These are phyloP conservation scores for Pleurozium schreberi DNA, from an alignment of 225 moss, liverwort and hornwort genomes.

Conservation along the genomic window DNA sequence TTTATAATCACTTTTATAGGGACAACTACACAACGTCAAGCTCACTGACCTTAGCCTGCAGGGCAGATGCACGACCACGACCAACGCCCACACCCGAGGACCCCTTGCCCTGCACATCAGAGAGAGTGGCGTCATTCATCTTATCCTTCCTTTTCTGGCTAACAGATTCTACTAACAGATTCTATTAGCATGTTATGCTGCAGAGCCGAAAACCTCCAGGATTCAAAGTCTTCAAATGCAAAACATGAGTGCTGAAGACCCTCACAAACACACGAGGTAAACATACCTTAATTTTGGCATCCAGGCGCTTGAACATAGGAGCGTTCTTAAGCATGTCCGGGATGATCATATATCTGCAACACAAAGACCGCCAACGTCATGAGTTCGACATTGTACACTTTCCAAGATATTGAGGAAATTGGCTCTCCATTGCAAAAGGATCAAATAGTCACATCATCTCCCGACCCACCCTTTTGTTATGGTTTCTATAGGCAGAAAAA, in stretches of 20 bases:
- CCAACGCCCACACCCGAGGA: conserved; percentile 52
- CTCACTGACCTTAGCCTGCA: conserved; percentile 19
- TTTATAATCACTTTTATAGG: neutral
- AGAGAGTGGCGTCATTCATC: neutral
- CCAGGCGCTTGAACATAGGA: conserved; percentile 60
- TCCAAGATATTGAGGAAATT: neutral
- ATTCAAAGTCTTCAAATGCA: neutral
- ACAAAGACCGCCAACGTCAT: neutral
- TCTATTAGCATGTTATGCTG: neutral
- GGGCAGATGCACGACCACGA: conserved; percentile 26
- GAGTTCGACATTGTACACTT: neutral
- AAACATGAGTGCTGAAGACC: neutral
- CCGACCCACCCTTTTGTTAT: neutral
- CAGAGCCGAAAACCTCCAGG: neutral
- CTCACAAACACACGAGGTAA: neutral
- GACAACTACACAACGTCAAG: neutral
- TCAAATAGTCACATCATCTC: neutral
- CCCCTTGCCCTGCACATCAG: conserved; percentile 42
- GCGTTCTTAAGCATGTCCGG: conserved; percentile 68
- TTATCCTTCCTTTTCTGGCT: neutral
- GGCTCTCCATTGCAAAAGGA: neutral
- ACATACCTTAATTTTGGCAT: conserved; percentile 56
- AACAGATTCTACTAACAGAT: neutral
- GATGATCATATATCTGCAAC: conserved; percentile 55
- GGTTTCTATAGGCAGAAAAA: neutral